These are phyloP conservation scores for Pseudocercospora crystallina DNA, from an alignment of 2,329 filamentous ascomycete species.

Conservation along the genomic window DNA sequence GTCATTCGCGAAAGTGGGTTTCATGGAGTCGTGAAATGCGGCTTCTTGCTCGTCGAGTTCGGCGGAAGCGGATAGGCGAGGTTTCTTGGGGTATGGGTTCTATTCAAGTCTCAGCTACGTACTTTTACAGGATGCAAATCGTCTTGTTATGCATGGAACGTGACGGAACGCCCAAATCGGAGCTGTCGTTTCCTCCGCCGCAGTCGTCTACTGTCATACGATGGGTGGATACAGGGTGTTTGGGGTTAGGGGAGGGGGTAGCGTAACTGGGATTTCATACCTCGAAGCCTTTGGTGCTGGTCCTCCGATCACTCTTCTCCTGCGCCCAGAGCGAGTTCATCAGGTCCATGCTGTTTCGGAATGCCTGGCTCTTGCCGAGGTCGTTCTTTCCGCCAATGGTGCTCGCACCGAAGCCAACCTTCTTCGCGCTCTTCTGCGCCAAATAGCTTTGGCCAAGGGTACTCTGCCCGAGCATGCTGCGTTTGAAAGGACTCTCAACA, in stretches of 20 bases:
- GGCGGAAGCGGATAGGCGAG: constrained; percentile 51
- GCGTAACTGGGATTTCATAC: constrained; percentile 66
- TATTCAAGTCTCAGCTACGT: constrained; percentile 37
- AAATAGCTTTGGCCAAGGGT: constrained; percentile 40
- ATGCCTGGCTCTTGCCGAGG: constrained; percentile 54
- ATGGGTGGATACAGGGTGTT: background rate
- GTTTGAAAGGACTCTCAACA: constrained; percentile 59
- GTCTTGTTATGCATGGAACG: constrained; percentile 7
- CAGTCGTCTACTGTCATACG: constrained; percentile 22
- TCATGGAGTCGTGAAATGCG: constrained; percentile 70
- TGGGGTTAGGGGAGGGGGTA: constrained; percentile 27
- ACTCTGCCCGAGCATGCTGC: constrained; percentile 36
- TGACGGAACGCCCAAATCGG: constrained; percentile 21
- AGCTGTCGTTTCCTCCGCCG: constrained; percentile 21
- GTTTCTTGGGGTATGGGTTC: constrained; percentile 33
- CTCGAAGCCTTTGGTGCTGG: constrained; percentile 53
- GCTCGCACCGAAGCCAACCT: constrained; percentile 23
- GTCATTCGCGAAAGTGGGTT: constrained; percentile 75
- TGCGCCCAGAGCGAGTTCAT: constrained; percentile 92
- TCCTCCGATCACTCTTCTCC: constrained; percentile 54
- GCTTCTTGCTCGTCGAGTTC: constrained; percentile 64
- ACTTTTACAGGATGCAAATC: constrained; percentile 23
- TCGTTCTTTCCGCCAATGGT: constrained; percentile 15
- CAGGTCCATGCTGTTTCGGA: constrained; percentile 87
- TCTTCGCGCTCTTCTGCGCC: constrained; percentile 35